Conservation (phyloP, 176 grass and related monocot species). For the Oryza australiensis region DNA sequence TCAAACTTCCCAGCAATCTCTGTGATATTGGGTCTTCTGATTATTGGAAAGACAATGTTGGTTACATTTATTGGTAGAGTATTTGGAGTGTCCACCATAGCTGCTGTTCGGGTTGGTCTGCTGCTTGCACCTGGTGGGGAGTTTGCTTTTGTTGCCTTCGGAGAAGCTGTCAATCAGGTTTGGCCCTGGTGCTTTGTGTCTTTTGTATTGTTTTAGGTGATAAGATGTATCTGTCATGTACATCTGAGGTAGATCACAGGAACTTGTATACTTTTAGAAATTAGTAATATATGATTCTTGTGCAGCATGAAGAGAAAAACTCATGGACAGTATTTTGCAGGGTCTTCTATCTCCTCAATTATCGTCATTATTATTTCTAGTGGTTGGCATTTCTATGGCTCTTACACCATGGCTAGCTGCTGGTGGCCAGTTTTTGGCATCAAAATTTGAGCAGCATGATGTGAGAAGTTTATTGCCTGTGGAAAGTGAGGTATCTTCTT, state of each 20-base stretch:
- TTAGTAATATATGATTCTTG: neutral
- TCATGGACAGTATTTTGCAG: conserved; percentile 50
- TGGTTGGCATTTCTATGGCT: conserved; percentile 98
- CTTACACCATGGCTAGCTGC: conserved; percentile 94
- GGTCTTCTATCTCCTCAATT: conserved; percentile 84
- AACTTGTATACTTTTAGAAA: conserved; percentile 10
- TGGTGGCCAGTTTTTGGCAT: conserved; percentile 88
- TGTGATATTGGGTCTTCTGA: conserved; percentile 62
- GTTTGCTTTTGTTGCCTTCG: conserved; percentile 99
- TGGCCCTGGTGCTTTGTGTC: conserved; percentile 10
- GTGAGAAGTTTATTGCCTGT: conserved; percentile 94
- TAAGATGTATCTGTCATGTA: conserved; percentile 1
- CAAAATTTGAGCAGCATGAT: conserved; percentile 97
- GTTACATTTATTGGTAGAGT: conserved; percentile 87
- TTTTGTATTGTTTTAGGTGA: conserved; percentile 11
- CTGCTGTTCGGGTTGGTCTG: conserved; percentile 82
- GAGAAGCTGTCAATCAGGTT: conserved; percentile 98
- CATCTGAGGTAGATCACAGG: neutral
- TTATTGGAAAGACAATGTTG: conserved; percentile 82
- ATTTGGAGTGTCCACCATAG: conserved; percentile 93
- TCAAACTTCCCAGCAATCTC: conserved; percentile 85
- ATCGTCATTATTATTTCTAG: conserved; percentile 93
- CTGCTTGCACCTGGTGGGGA: conserved; percentile 98
- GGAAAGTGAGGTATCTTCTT: conserved; percentile 88
- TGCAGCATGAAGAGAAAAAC: conserved; percentile 15